These are phyloP conservation scores for Kazachstania psychrophila DNA, from an alignment of 805 yeast genomes.

Conservation along the genomic window DNA sequence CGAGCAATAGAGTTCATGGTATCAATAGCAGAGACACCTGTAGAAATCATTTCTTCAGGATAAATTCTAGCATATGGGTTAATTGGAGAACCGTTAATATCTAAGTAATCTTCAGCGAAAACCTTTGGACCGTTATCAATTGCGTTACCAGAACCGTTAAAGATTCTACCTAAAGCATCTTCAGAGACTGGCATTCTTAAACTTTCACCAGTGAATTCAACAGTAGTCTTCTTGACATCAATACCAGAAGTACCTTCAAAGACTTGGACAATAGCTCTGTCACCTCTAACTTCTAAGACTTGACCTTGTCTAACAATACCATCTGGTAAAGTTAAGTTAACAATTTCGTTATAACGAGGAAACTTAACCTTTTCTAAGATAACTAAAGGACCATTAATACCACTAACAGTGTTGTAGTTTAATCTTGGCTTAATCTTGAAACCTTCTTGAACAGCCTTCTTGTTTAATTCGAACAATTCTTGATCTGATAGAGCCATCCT, in stretches of 20 bases:
- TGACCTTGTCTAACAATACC: constrained; percentile 94
- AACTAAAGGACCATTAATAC: constrained; percentile 97
- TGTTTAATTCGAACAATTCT: constrained; percentile 61
- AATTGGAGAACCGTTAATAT: constrained; percentile 97
- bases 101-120: constrained; percentile 96
- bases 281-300: constrained; percentile 94
- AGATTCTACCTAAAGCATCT: constrained; percentile 94
- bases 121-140: constrained; percentile 97
- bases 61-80: constrained; percentile 97
- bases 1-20: constrained; percentile 99
- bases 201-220: constrained; percentile 93
- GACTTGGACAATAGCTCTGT: constrained; percentile 95
- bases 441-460: constrained; percentile 85
- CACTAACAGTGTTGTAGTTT: constrained; percentile 93
- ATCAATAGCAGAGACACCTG: constrained; percentile 97
- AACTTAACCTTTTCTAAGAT: constrained; percentile 77
- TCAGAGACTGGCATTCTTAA: constrained; percentile 91
- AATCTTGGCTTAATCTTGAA: constrained; percentile 85
- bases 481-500: constrained; percentile 31
- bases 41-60: constrained; percentile 99
- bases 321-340: constrained; percentile 91
- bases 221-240: constrained; percentile 94
- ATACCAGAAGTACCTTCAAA: constrained; percentile 99
- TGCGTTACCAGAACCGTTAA: constrained; percentile 98
- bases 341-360: constrained; percentile 93